Conservation (phyloP, 2,329 filamentous ascomycete species). For the Xylaria sp. region DNA sequence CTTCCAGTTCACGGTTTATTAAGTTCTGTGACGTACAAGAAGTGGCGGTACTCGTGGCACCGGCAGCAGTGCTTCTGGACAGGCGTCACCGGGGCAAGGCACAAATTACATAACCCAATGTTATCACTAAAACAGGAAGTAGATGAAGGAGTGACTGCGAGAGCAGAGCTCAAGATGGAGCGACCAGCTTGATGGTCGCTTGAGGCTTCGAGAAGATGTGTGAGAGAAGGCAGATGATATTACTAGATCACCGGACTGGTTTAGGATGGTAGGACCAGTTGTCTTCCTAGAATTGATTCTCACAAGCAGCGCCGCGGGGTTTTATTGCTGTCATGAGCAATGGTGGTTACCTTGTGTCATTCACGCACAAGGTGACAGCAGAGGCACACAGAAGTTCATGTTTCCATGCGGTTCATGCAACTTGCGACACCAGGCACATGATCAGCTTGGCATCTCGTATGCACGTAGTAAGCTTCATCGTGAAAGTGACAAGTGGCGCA, state of each 20-base stretch:
- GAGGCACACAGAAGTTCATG: no score
- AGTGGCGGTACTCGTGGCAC: conserved; percentile 40
- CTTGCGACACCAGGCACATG: no score
- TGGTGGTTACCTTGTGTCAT: background rate
- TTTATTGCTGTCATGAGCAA: background rate
- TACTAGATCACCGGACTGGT: background rate
- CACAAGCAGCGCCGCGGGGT: background rate
- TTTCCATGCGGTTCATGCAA: no score
- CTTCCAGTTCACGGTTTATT: background rate
- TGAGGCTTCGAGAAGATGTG: background rate
- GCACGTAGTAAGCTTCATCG: no score
- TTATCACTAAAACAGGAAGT: conserved; percentile 13
- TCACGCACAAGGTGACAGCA: background rate
- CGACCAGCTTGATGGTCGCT: conserved; percentile 23
- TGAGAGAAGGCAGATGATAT: background rate
- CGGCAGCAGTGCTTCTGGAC: conserved; percentile 38
- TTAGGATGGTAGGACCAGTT: background rate
- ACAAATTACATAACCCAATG: conserved; percentile 37
- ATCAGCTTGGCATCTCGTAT: no score
- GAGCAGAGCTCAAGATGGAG: conserved; percentile 26
- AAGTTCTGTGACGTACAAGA: conserved; percentile 13
- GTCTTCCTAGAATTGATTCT: background rate
- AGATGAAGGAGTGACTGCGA: conserved; percentile 23
- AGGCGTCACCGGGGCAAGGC: conserved; percentile 40
- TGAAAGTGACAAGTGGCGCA: no score